Base-by-base conservation (phyloP, 768 basidiomycete genomes). In the Strobilomyces dryophilus region DNA sequence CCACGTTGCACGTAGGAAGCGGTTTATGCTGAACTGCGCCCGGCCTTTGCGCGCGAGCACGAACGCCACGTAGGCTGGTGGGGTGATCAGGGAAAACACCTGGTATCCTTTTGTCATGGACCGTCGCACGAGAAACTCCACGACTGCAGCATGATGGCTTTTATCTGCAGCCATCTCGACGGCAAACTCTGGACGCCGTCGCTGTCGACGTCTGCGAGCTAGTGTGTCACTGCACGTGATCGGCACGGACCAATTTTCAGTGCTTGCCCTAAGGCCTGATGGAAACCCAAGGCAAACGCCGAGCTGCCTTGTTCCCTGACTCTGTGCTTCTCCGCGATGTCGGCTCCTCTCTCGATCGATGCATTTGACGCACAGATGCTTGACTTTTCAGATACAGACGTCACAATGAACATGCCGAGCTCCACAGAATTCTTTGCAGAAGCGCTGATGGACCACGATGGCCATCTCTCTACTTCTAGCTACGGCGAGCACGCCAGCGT, bases 1-100 rank as follows among this genome's bases (percentile, higher is more conserved):
- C 89, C 87, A 90, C 15, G 86, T 86, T 31, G 87, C 82, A 12
- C 87, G 81, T 34, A 91, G 74, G 15, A 84, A 60, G 26, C 78
- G 78, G 61, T 87, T 90, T 37, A 84, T 60, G 8, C 77, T 78
- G 51, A 89, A 70, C 27, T 80, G 74, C 14, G 72, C 67, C 31
- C 79, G 73, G 8, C 86, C 82, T 53, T 77, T 81, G 57, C 80
- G 76, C 32, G 74, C 72, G 32, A 87, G 57, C 11, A 80, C 66
- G 55, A 81, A 77, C 1, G 74, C 75, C 6, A 75, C 67, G 56
- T 90, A 91, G 7, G 75, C 66, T 9, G 86, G 82, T 12, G 87
- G 86, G 1, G 76, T 73, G 39, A 89, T 56, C 26, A 88, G 59
- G 7, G 89, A 89, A 51, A 79, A 73, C 39, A 82, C 55, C 61